Base-by-base conservation (phyloP, 2,329 filamentous ascomycete genomes). In the Mycosphaerelloides madeirae region DNA sequence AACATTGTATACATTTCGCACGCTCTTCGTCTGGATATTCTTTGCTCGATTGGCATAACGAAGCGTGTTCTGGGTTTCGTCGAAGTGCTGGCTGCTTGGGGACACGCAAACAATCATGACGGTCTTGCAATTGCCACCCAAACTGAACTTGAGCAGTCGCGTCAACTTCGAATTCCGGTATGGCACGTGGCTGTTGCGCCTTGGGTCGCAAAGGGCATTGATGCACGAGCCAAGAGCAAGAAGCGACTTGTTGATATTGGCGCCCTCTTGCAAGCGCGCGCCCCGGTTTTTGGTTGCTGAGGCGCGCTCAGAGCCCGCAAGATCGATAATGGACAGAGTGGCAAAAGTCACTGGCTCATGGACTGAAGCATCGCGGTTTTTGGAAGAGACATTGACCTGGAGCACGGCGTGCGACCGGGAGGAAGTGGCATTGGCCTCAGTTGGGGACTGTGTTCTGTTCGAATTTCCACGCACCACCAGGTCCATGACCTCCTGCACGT, bases 101-200 rank as follows among this genome's bases (percentile, higher is more conserved):
- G 90, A 96, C 42, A 98, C 87, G 61, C 93, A 98, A 19, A 98
- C 93, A 65, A 98, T 97, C 93, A 98, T 98, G 65, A 98, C 93
- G 0, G 93, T 98, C 69, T 90, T 94, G 76, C 93, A 98, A 67
- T 98, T 98, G 3, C 93, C 93, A 22, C 93, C 93, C 0, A 98
- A 79, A 0, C 91, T 95, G 69, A 98, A 98, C 61, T 98, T 98
- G 42, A 98, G 79, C 3, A 98, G 75, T 41, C 93, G 83, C 0
- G 93, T 98, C 43, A 98, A 82, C 62, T 97, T 98, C 53, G 91
- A 97, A 71, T 98, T 97, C 58, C 93, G 82, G 71, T 98, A 98
- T 1, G 93, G 93, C 12, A 98, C 86, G 66, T 98, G 93, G 55
- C 94, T 93, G 54, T 81, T 84, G 70, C 93, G 95, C 40, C 88